Percentiles rank a stretch among this genome's conserved stretches.
Conservation (phyloP, 257 asterid species). For the Fraxinus anomala region DNA sequence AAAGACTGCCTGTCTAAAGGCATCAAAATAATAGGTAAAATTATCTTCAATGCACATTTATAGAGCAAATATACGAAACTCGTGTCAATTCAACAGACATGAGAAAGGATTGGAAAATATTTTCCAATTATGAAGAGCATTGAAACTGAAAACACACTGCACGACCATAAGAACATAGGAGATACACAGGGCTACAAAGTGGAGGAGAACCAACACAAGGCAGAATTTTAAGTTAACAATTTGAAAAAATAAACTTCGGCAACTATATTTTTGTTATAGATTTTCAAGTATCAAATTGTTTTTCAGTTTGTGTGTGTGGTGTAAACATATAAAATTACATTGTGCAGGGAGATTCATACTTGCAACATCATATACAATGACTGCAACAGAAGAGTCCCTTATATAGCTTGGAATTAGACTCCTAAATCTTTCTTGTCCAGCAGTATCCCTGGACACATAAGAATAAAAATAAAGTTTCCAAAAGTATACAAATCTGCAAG, state of each 20-base stretch:
- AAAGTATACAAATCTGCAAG: constrained; percentile 7
- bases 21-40: constrained; percentile 14
- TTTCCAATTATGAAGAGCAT: not conserved
- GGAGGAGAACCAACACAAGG: not conserved
- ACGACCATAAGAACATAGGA: constrained; percentile 7
- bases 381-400: constrained; percentile 97
- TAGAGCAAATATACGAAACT: not conserved
- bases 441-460: constrained; percentile 75
- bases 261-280: too few relatives aligned
- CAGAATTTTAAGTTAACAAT: not conserved
- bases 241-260: too few relatives aligned
- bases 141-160: not conserved
- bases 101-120: constrained; percentile 1
- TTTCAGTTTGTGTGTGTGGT: not conserved
- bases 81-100: not conserved
- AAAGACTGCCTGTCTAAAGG: constrained; percentile 73
- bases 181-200: not conserved
- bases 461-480: constrained; percentile 18
- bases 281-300: not conserved
- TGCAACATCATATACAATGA: constrained; percentile 90
- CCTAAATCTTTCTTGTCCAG: constrained; percentile 94
- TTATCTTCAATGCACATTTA: not conserved
- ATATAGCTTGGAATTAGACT: constrained; percentile 94
- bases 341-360: constrained; percentile 44
- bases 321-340: not conserved